A percentile compares a stretch with the other conserved stretches of the same genome.
These are phyloP conservation scores for Daldinia grandis DNA, from an alignment of 495 filamentous ascomycete genomes.

Conservation along the genomic window DNA sequence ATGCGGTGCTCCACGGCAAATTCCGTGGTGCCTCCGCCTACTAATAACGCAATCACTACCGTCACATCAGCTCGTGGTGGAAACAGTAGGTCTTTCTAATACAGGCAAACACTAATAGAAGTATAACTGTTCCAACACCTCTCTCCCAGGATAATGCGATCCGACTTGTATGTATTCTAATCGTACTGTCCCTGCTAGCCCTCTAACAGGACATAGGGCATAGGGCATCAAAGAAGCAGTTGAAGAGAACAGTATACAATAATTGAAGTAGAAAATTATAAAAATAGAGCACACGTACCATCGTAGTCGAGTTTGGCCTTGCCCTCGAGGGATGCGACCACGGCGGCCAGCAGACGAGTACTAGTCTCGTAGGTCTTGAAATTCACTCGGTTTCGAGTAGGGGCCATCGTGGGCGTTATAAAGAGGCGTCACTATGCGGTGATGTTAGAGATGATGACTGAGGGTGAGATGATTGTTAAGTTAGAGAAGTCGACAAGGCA, in stretches of 20 bases:
- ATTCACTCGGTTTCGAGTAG: constrained; percentile 46
- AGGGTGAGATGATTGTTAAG: not conserved
- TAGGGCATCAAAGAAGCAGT: not conserved
- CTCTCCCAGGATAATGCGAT: not conserved
- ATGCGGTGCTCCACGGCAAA: constrained; percentile 57
- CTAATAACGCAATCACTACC: constrained; percentile 35
- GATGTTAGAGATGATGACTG: not conserved
- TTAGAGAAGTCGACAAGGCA: not conserved
- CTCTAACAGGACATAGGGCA: not conserved
- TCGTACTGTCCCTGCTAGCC: not conserved
- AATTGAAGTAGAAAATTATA: not conserved
- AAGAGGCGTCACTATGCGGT: not conserved
- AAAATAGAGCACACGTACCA: constrained; percentile 50
- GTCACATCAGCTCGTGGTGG: constrained; percentile 20
- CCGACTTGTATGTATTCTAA: not conserved
- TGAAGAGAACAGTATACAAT: not conserved
- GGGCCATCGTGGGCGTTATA: constrained; percentile 43
- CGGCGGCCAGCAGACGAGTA: constrained; percentile 59
- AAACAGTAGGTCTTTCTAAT: not conserved
- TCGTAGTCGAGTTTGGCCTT: constrained; percentile 57
- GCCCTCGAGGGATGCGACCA: constrained; percentile 55
- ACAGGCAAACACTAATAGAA: not conserved
- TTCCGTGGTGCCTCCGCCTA: constrained; percentile 41
- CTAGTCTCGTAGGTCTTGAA: constrained; percentile 59
- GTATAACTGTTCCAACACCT: not conserved